These are phyloP conservation scores for Penicillium chermesinum DNA, from an alignment of 495 filamentous ascomycete species.

Conservation along the genomic window DNA sequence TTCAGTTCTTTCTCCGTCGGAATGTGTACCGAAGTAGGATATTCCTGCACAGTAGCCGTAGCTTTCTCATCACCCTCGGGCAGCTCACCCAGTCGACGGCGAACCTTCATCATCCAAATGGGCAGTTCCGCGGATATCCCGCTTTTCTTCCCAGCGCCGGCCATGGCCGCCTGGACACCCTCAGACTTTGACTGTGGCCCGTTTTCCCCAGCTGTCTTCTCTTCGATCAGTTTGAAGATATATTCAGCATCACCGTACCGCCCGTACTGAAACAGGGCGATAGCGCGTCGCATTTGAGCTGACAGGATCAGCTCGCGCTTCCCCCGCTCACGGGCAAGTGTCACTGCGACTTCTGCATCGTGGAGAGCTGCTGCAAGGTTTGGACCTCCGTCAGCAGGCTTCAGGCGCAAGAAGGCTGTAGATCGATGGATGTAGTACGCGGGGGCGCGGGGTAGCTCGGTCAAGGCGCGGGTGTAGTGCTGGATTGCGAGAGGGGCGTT, in stretches of 20 bases:
- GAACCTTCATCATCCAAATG: constrained; percentile 59
- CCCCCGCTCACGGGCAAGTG: constrained; percentile 63
- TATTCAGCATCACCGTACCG: constrained; percentile 72
- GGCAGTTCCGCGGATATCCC: constrained; percentile 42
- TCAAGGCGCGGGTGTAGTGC: constrained; percentile 72
- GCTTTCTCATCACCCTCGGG: constrained; percentile 54
- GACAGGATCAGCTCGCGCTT: constrained; percentile 75
- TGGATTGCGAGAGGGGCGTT: constrained; percentile 64
- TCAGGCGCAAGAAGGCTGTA: constrained; percentile 69
- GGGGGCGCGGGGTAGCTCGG: constrained; percentile 59
- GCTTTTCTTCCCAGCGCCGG: constrained; percentile 44
- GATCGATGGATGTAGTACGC: constrained; percentile 85
- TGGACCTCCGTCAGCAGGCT: constrained; percentile 41
- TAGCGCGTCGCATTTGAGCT: constrained; percentile 74
- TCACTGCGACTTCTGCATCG: constrained; percentile 76
- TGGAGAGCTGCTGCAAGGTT: constrained; percentile 55
- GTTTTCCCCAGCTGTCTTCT: constrained; percentile 40
- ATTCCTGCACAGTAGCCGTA: constrained; percentile 55
- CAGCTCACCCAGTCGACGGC: constrained; percentile 46
- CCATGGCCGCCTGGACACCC: constrained; percentile 30
- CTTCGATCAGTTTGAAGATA: constrained; percentile 62
- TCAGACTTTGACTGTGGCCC: constrained; percentile 34
- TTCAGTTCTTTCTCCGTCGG: constrained; percentile 37
- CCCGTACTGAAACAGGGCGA: constrained; percentile 65
- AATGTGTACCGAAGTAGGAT: constrained; percentile 52